Base-by-base conservation (phyloP, 768 basidiomycete genomes). In the Pulveroboletus sp. region DNA sequence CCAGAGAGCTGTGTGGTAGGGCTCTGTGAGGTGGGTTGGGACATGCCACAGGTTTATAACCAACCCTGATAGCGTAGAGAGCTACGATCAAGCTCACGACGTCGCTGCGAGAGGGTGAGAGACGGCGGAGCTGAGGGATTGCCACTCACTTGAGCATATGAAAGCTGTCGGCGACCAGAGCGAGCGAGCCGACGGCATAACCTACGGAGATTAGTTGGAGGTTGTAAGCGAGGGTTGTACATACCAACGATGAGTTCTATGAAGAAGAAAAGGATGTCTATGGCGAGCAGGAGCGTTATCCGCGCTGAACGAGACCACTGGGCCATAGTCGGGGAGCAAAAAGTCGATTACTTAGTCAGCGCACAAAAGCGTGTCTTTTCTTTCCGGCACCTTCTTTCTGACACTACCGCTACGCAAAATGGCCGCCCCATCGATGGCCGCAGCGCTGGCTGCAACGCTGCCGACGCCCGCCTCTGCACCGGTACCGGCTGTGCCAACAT, bases 31-130 rank as follows among this genome's bases (percentile, higher is more conserved):
- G 21, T 27, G 47, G 46, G 39, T 21, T 39, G 49, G 26, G 36
- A 38, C 26, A 51, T 24, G 57, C 9, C 21, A 14, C 38, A 17
- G 27, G 40, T 15, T 6, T 3, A 48, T 28, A 32, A 52, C 58
- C 31, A 37, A 83, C 85, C 73, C 85, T 89, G 73, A 94, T 91
- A 14, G 95, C 94, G 69, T 97, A 97, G 8, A 98, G 81, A 2
- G 95, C 96, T 46, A 98, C 93, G 50, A 94, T 65, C 52, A 99
- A 74, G 67, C 93, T 96, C 81, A 96, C 81, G 58, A 96, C 92
- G 78, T 99, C 96, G 74, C 95, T 98, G 69, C 15, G 39, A 43
- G 38, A 17, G 51, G 51, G 40, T 53, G 39, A 63, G 59, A 39
- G 33, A 9, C 47, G 48, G 44, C 15, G 26, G 40, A 50, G 46